Conservation (phyloP, 352 stramenopile genomes). For the Phytophthora aleatoria region DNA sequence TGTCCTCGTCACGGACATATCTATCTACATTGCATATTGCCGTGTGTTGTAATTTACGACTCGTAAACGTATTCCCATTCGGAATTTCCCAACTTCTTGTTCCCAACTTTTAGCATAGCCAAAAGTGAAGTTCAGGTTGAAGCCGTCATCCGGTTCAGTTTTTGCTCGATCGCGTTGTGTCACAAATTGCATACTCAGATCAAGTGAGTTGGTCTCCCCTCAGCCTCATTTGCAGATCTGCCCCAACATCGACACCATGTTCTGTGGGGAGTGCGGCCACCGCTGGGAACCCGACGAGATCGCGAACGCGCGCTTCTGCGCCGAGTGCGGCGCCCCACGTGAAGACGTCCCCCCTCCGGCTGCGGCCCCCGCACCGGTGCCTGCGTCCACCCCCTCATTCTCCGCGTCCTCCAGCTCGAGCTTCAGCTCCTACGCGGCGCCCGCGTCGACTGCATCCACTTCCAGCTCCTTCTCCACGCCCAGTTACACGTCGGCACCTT, state of each 20-base stretch:
- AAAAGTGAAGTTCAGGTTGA: conserved; percentile 22
- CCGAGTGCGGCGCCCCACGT: conserved; percentile 75
- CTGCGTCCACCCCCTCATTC: conserved; percentile 7
- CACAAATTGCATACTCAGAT: conserved; percentile 23
- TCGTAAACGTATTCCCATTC: not conserved
- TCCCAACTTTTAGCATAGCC: not conserved
- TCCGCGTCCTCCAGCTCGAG: conserved; percentile 14
- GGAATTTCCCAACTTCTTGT: not conserved
- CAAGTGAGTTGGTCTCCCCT: conserved; percentile 17
- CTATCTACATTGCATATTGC: conserved; percentile 11
- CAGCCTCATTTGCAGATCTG: conserved; percentile 31
- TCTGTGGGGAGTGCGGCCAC: conserved; percentile 84
- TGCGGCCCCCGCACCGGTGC: not conserved
- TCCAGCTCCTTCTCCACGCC: not conserved
- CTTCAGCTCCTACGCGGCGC: conserved; percentile 12
- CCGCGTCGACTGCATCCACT: not conserved
- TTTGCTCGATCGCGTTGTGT: conserved; percentile 12
- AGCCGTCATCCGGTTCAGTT: conserved; percentile 14
- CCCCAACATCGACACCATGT: conserved; percentile 48
- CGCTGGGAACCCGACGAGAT: conserved; percentile 84
- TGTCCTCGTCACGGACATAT: conserved; percentile 15
- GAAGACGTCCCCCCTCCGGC: conserved; percentile 51
- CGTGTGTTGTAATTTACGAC: not conserved
- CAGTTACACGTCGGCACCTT: not conserved
- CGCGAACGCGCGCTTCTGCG: conserved; percentile 78